Evolutionary conservation across 441 rosid genomes (phyloP).

Genomic region (Erysimum pusillum): DNA sequence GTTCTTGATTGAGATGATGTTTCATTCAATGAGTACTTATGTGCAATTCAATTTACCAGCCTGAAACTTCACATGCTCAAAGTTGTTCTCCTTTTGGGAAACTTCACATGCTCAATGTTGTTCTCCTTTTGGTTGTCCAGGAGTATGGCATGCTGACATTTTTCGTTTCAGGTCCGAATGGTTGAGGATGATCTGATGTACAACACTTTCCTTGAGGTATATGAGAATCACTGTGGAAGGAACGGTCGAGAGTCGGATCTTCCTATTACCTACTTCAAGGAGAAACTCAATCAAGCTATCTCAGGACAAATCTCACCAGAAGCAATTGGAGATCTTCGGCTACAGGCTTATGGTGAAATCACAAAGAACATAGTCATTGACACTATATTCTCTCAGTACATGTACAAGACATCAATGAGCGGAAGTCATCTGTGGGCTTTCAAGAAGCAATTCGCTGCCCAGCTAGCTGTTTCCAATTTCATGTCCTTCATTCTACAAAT

Average conservation of each 20-base stretch:
- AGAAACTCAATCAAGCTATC: slow-evolving; percentile 92
- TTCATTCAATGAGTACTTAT: slow-evolving; percentile 19
- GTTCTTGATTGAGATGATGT: slow-evolving; percentile 28
- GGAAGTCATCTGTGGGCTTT: slow-evolving; percentile 97
- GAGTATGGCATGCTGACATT: slow-evolving; percentile 33
- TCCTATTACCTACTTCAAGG: slow-evolving; percentile 91
- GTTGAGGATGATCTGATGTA: slow-evolving; percentile 99
- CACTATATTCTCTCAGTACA: slow-evolving; percentile 90
- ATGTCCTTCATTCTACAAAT: slow-evolving; percentile 97
- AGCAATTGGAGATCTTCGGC: slow-evolving; percentile 91
- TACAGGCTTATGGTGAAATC: slow-evolving; percentile 86
- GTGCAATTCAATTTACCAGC: background rate
- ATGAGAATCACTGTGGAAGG: slow-evolving; percentile 96
- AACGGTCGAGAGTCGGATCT: slow-evolving; percentile 89
- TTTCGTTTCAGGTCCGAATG: slow-evolving; percentile 84
- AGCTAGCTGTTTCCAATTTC: slow-evolving; percentile 95
- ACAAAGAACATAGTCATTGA: slow-evolving; percentile 77
- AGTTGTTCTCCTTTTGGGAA: slow-evolving; percentile 19
- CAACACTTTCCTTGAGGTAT: slow-evolving; percentile 97
- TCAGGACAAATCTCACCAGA: slow-evolving; percentile 90
- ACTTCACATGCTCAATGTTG: slow-evolving; percentile 8
- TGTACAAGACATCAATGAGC: slow-evolving; percentile 85
- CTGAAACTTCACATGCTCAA: slow-evolving; percentile 5
- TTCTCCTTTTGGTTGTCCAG: slow-evolving; percentile 21
- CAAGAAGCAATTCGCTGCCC: slow-evolving; percentile 95